Base-by-base conservation (phyloP, 352 stramenopile genomes). In the Phytophthora niederhauseri region DNA sequence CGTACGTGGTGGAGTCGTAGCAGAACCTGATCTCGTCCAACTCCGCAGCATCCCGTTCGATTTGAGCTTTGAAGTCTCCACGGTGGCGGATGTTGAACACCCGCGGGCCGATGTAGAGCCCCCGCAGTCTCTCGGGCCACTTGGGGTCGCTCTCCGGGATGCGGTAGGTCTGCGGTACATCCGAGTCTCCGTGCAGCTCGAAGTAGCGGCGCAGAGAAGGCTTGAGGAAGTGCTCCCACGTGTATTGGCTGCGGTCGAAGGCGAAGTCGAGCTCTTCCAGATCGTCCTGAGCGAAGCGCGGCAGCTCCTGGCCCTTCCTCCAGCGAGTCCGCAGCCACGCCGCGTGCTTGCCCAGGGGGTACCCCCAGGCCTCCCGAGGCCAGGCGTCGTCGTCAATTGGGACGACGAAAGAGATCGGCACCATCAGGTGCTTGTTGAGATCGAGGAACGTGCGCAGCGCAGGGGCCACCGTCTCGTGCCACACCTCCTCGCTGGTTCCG, bases 21-120 rank as follows among this genome's bases (percentile, higher is more conserved):
- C 54, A 73, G 41, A 69, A 63, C 14, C 48, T 56, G 9, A 73
- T 46, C 19, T 58, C 48, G 4, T 15, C 57, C 57, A 71, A 45
- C 30, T 71, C 49, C 8, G 53, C 7, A 11, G 34, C 22, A 8
- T 59, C 26, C 3, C 1, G 22, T 36, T 22, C 9, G 2, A 61
- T 22, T n/a, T 66, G 49, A 17, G 19, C 30, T 4, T 56, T 45
- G 17, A 56, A 68, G 26, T 56, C 41, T 31, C 54, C 34, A 50
- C 61, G 41, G n/a, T 46, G 38, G 38, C 38, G 38, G 31, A 38
- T 38, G 31, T 38, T 48, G 15, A 48, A 48, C 38, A 48, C 17
- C 14, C 38, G 38, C 15, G 15, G 38, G 11, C 34, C 34, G 11
- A 41, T 41, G 34, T 17, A 41, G 4, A 48, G 11, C 15, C 38